Evolutionary conservation across 78 protist genomes (phyloP).

Genomic region (Tieghemostelium lacteum): DNA sequence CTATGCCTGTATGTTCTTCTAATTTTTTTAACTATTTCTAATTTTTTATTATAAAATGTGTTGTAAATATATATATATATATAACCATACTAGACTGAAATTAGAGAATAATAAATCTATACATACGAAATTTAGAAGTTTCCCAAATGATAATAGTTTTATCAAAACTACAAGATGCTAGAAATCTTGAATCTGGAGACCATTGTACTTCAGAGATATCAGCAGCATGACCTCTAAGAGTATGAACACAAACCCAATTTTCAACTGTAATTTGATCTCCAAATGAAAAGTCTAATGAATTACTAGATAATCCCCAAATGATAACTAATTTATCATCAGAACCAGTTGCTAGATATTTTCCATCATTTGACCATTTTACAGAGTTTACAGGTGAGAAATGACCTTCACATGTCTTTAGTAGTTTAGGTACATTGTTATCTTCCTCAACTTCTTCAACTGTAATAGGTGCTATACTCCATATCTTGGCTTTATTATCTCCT

Average conservation of each 20-base stretch:
- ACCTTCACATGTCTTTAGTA: slow-evolving; percentile 43
- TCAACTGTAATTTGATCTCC: background rate
- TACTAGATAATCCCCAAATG: slow-evolving; percentile 66
- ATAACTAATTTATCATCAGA: slow-evolving; percentile 68
- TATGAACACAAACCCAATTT: slow-evolving; percentile 55
- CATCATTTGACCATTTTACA: slow-evolving; percentile 73
- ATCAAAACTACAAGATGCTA: slow-evolving; percentile 84
- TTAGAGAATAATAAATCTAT: background rate
- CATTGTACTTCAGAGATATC: slow-evolving; percentile 76
- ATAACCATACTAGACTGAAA: background rate
- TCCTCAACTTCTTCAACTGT: slow-evolving; percentile 25
- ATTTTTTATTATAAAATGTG: background rate
- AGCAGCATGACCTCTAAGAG: slow-evolving; percentile 71
- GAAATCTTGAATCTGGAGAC: slow-evolving; percentile 58
- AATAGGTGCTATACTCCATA: slow-evolving; percentile 80
- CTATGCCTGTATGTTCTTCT: slow-evolving; percentile 59
- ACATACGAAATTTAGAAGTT: slow-evolving; percentile 8
- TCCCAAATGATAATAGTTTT: slow-evolving; percentile 80
- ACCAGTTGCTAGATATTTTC: slow-evolving; percentile 80
- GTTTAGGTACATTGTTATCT: slow-evolving; percentile 24
- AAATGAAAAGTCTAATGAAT: background rate
- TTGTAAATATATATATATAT: too few relatives aligned
- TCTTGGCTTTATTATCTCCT: slow-evolving; percentile 71
- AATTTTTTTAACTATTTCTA: slow-evolving; percentile 6
- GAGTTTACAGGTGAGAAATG: slow-evolving; percentile 76